These are phyloP conservation scores for Talaromyces trachyspermus DNA, from an alignment of 495 filamentous ascomycete species.

Conservation along the genomic window DNA sequence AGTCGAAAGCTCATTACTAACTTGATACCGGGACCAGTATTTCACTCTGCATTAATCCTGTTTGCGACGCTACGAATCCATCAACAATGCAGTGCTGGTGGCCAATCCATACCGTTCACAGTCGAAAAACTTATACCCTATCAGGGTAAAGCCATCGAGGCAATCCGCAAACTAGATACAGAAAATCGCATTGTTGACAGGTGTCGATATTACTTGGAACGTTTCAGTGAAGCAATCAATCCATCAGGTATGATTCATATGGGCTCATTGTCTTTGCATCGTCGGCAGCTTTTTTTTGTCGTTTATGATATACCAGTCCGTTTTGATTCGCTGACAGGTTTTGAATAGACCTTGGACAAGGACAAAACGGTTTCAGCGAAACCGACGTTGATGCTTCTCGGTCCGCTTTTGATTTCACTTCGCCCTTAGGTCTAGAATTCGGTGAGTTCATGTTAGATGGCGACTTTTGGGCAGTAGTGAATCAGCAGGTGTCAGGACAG, in stretches of 20 bases:
- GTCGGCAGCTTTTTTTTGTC: no score
- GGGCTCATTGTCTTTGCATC: not conserved
- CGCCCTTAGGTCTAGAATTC: slow-evolving; percentile 31
- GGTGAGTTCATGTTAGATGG: slow-evolving; percentile 40
- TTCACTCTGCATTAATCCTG: slow-evolving; percentile 8
- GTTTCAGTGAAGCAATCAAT: slow-evolving; percentile 21
- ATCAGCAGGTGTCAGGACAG: no score
- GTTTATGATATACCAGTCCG: no score
- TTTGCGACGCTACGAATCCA: no score
- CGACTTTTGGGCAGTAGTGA: no score
- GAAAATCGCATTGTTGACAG: slow-evolving; percentile 36
- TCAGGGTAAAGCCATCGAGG: slow-evolving; percentile 30
- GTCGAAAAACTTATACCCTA: no score
- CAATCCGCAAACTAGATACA: slow-evolving; percentile 27
- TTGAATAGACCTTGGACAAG: not conserved
- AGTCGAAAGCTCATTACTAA: slow-evolving; percentile 12
- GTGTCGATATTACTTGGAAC: slow-evolving; percentile 29
- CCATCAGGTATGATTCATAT: slow-evolving; percentile 16
- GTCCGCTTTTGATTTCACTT: slow-evolving; percentile 1
- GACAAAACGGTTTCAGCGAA: not conserved
- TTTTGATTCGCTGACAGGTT: no score
- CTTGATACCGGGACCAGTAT: slow-evolving; percentile 29
- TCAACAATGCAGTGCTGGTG: no score
- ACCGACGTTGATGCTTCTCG: slow-evolving; percentile 10
- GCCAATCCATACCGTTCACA: no score